Evolutionary conservation across 306 rosid genomes (phyloP), one percentile per base, ranked within the genome.

Genomic region (Crotalaria pallida): DNA sequence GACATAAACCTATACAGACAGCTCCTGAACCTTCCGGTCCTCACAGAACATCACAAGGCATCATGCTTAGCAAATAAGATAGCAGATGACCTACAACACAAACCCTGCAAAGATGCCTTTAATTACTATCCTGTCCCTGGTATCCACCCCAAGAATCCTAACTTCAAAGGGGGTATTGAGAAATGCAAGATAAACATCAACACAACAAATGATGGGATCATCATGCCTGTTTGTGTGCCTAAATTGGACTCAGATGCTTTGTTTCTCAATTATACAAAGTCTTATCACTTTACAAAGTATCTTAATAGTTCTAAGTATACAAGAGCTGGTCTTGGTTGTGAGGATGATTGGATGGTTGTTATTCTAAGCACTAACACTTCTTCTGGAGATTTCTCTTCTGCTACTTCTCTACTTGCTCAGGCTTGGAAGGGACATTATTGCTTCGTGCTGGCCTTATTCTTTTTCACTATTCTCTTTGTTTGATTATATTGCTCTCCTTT

Each of bases 261-360:
- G 56, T 56, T 84, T 8, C 63, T 73, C 17, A 86, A 84, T 49
- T 89, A 77, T 15, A 89, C 88, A 0, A 33, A 65, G 6, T 22
- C 71, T 0, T 22, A 61, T 63, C 75, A 23, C 5, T 84, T 63
- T 44, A 74, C 86, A 0, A 85, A 59, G 74, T 86, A 83, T 50
- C 59, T 89, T 10, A 89, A 89, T 10, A 64, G 72, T 69, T 84
- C 96, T 0, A 86, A 75, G 72, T 89, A 72, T 61, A 72, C 80
- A 0, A 84, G 84, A 13, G 96, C 82, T 2, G 98, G 98, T 1
- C 17, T 86, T 45, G 96, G 88, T 10, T 64, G 81, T 1, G 87
- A 92, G 43, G 67, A 88, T 21, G 85, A 92, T 15, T 92, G 96
- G 96, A 80, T 88, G 84, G 83, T 89, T 59, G 74, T 88, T 21